phyloP scores from a whole-genome alignment of 2,329 filamentous ascomycete species.

The Bipolaris bicolor region DNA sequence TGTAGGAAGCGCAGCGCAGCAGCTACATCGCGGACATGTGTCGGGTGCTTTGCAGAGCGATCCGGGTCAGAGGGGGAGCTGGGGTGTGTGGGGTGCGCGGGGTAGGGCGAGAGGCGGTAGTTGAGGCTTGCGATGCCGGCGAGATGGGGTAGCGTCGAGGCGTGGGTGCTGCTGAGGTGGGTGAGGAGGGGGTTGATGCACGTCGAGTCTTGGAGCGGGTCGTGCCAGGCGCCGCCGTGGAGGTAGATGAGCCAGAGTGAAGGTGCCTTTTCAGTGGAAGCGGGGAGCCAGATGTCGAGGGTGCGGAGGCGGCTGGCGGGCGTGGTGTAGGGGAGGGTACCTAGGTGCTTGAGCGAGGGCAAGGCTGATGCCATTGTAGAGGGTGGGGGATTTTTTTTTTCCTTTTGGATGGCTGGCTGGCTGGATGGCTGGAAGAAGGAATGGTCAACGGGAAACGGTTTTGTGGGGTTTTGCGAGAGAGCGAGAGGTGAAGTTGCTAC shows the following conservation, averaged over 20 bases:
- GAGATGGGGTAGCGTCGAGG: slow-evolving; percentile 43
- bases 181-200: slow-evolving; percentile 46
- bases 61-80: slow-evolving; percentile 54
- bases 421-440: not conserved
- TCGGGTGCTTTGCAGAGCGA: slow-evolving; percentile 62
- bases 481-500: too few species aligned
- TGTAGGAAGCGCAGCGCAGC: slow-evolving; percentile 60
- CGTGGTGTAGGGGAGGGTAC: slow-evolving; percentile 37
- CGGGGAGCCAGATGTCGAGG: slow-evolving; percentile 52
- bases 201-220: slow-evolving; percentile 50
- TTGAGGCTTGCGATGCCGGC: slow-evolving; percentile 69
- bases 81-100: slow-evolving; percentile 53
- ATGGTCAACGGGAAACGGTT: not conserved
- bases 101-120: slow-evolving; percentile 66
- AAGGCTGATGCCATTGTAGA: slow-evolving; percentile 23
- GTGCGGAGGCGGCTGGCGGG: slow-evolving; percentile 48
- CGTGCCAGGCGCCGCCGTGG: slow-evolving; percentile 59
- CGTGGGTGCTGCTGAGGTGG: slow-evolving; percentile 38
- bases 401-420: not conserved
- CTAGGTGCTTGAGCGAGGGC: slow-evolving; percentile 22
- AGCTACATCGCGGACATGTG: slow-evolving; percentile 65
- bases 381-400: not conserved
- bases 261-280: slow-evolving; percentile 8
- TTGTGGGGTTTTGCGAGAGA: too few species aligned
- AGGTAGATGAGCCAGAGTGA: slow-evolving; percentile 52